phyloP scores from a whole-genome alignment of 1,139 yeast genomes.

The Hansenula anomala region DNA sequence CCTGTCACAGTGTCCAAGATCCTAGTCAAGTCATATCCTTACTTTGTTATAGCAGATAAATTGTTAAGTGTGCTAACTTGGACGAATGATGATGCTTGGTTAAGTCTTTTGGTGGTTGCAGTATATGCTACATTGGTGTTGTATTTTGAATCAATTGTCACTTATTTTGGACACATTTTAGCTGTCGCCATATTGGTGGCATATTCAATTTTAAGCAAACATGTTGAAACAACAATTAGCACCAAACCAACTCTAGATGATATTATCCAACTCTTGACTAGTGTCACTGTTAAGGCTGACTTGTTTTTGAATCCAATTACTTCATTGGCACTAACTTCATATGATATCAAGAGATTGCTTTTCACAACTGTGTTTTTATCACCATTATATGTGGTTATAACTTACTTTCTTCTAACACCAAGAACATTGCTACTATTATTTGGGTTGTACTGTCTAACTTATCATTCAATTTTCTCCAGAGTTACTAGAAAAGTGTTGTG shows the following conservation, averaged over 20 bases:
- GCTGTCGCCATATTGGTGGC: constrained; percentile 63
- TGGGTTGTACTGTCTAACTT: constrained; percentile 67
- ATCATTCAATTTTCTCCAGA: constrained; percentile 81
- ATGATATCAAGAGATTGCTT: constrained; percentile 73
- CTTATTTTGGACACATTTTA: constrained; percentile 76
- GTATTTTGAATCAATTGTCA: constrained; percentile 68
- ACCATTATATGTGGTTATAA: constrained; percentile 70
- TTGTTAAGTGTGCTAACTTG: constrained; percentile 74
- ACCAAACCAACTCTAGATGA: constrained; percentile 83
- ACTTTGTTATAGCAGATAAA: constrained; percentile 67
- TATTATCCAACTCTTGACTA: constrained; percentile 74
- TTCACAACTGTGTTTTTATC: constrained; percentile 83
- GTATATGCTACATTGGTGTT: constrained; percentile 55
- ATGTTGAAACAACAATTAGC: constrained; percentile 47
- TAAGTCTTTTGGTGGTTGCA: constrained; percentile 59
- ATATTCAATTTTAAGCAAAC: constrained; percentile 57
- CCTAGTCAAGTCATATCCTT: constrained; percentile 77
- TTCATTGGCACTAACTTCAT: constrained; percentile 60
- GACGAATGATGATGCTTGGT: constrained; percentile 86
- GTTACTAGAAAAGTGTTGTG: constrained; percentile 79
- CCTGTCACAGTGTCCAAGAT: constrained; percentile 91
- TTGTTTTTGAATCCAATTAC: constrained; percentile 75
- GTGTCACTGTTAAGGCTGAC: constrained; percentile 73
- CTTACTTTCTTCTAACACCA: constrained; percentile 67
- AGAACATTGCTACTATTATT: constrained; percentile 55